phyloP scores from a whole-genome alignment of 352 stramenopile species.

The Phytophthora fragariae region DNA sequence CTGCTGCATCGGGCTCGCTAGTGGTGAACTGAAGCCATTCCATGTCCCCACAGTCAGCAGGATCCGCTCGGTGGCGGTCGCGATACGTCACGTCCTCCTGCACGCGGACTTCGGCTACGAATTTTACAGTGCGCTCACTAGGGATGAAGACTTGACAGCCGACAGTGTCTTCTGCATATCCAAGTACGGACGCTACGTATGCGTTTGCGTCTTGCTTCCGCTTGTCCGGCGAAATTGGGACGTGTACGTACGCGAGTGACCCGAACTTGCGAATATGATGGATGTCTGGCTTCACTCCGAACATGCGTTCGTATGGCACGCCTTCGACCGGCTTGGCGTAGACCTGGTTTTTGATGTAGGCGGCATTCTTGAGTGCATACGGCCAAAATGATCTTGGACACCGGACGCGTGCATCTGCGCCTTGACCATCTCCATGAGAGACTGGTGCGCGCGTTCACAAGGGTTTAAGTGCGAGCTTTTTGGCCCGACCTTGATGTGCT shows the following conservation, averaged over 20 bases:
- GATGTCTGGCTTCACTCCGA: conserved; percentile 9
- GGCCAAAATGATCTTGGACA: conserved; percentile 11
- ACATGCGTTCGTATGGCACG: conserved; percentile 13
- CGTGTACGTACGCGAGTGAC: conserved; percentile 6
- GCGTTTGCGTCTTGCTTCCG: conserved; percentile 10
- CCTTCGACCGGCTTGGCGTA: conserved; percentile 2
- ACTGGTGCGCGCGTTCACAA: conserved; percentile 7
- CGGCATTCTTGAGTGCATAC: conserved; percentile 14
- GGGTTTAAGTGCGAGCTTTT: conserved; percentile 19
- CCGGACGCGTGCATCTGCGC: conserved; percentile 10
- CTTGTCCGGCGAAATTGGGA: not conserved
- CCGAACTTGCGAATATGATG: conserved; percentile 22
- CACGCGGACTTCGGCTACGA: conserved; percentile 13
- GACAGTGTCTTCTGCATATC: conserved; percentile 14
- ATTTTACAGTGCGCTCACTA: conserved; percentile 6
- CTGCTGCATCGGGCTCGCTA: not conserved
- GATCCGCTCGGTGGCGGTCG: conserved; percentile 2
- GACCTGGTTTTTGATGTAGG: conserved; percentile 14
- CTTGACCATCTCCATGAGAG: conserved; percentile 14
- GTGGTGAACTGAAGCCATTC: not conserved
- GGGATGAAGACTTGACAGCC: conserved; percentile 15
- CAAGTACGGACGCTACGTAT: not conserved
- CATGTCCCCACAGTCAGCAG: not conserved
- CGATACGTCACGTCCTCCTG: conserved; percentile 7
- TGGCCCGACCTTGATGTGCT: conserved; percentile 14